A percentile compares a stretch with the other conserved stretches of the same genome.
Evolutionary conservation across 2,329 filamentous ascomycete species (phyloP).

Genomic region (Nothophaeocryptopus gaeumannii): DNA sequence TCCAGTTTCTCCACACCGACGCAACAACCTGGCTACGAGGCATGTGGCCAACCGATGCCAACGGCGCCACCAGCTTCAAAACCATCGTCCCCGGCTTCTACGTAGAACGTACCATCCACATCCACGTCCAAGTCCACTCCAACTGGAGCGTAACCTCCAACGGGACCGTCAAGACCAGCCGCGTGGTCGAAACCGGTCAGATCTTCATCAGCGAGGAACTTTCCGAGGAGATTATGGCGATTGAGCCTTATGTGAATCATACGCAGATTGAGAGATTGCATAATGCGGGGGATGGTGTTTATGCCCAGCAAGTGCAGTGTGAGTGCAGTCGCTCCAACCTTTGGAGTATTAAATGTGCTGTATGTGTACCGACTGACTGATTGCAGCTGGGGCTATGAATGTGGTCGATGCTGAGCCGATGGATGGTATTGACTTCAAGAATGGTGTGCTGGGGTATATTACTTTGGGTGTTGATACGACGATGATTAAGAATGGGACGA

Average conservation of each 20-base stretch:
- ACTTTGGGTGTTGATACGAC: slow-evolving; percentile 13
- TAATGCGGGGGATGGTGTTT: slow-evolving; percentile 6
- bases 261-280: slow-evolving; percentile 6
- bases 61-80: slow-evolving; percentile 10
- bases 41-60: slow-evolving; percentile 15
- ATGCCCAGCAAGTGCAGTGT: slow-evolving; percentile 1
- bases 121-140: slow-evolving; percentile 16
- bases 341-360: no score
- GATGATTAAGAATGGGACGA: slow-evolving; percentile 15
- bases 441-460: slow-evolving; percentile 16
- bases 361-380: no score
- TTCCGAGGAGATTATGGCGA: slow-evolving; percentile 11
- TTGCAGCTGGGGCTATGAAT: slow-evolving; percentile 5
- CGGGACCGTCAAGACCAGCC: slow-evolving; percentile 8
- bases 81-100: slow-evolving; percentile 17
- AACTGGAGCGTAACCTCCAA: slow-evolving; percentile 13
- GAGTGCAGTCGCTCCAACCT: no score
- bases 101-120: slow-evolving; percentile 14
- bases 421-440: slow-evolving; percentile 9
- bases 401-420: slow-evolving; percentile 12
- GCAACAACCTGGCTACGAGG: slow-evolving; percentile 10
- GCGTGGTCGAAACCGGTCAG: slow-evolving; percentile 14
- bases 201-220: slow-evolving; percentile 14
- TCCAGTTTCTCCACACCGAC: slow-evolving; percentile 8
- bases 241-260: slow-evolving; percentile 14